Evolutionary conservation across 495 filamentous ascomycete genomes (phyloP), one percentile per base, ranked within the genome.

Genomic region (Podospora comata): DNA sequence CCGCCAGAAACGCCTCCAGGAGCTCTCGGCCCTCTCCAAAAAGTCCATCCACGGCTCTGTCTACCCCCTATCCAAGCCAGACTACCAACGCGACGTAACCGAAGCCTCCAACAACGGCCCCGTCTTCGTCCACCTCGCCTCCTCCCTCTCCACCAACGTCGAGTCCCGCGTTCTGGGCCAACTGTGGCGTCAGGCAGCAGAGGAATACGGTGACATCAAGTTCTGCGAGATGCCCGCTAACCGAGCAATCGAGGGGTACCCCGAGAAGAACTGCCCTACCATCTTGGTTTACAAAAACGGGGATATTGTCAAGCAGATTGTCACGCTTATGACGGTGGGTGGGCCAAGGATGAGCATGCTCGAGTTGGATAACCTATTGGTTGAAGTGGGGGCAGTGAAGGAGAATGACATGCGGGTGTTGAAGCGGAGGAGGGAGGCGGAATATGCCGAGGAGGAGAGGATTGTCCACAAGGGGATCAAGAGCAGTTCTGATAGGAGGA

Each of bases 231-330:
- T 99, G 59, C 85, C 88, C 71, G 95, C 88, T 2, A 89, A 93
- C 74, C 89, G 96, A 86, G 97, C 95, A 67, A 97, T 99, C 73
- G 95, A 98, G 79, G 90, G 90, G 23, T 99, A 98, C 77, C 95
- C 95, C 18, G 96, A 98, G 75, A 85, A 85, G 64, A 98, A 97
- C 74, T 96, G 92, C 61, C 95, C 95, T 9, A 99, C 95, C 6
- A 94, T 99, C 34, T 79, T 99, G 66, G 86, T 96, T 0, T 99
- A 98, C 74, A 88, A 88, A 74, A 91, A 97, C 70, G 93, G 92
- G 20, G 93, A 98, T 79, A 96, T 99, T 64, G 85, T 87, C 73
- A 92, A 85, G 77, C 94, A 97, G 77, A 77, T 96, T 67, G 88
- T 99, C 5, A 97, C 92, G 23, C 82, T 99, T 70, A 86, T 85